phyloP scores from a whole-genome alignment of 805 yeast species.

The Yarrowia deformans region DNA sequence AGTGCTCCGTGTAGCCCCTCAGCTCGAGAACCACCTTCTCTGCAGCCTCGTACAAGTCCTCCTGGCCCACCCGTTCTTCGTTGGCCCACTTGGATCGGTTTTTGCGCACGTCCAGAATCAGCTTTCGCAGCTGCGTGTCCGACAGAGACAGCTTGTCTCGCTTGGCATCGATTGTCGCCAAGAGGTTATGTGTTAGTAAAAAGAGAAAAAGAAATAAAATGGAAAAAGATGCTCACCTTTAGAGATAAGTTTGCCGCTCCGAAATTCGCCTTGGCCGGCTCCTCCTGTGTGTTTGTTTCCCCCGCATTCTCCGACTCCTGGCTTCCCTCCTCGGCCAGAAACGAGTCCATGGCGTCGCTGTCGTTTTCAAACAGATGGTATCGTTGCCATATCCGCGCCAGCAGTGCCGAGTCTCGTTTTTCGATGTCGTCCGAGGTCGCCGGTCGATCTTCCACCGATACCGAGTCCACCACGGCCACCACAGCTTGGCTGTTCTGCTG shows the following conservation, averaged over 20 bases:
- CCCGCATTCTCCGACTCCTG: constrained; percentile 42
- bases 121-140: constrained; percentile 81
- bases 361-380: constrained; percentile 75
- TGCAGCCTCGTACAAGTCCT: constrained; percentile 95
- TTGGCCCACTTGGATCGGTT: constrained; percentile 98
- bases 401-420: constrained; percentile 42
- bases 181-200: constrained; percentile 57
- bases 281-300: constrained; percentile 29
- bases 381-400: constrained; percentile 59
- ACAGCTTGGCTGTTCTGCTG: background rate
- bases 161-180: constrained; percentile 77
- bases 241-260: constrained; percentile 81
- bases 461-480: constrained; percentile 4
- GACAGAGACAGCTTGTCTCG: constrained; percentile 75
- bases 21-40: constrained; percentile 92
- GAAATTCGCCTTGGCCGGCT: constrained; percentile 52
- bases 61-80: constrained; percentile 95
- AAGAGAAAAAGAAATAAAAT: too few species aligned
- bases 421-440: constrained; percentile 41
- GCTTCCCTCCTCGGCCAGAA: constrained; percentile 73
- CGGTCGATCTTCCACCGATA: constrained; percentile 31
- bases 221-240: constrained; percentile 50
- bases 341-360: constrained; percentile 74
- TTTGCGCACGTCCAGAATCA: constrained; percentile 91
- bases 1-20: constrained; percentile 92